Evolutionary conservation across 2,329 filamentous ascomycete species (phyloP).

Genomic region (Alternaria longipes): DNA sequence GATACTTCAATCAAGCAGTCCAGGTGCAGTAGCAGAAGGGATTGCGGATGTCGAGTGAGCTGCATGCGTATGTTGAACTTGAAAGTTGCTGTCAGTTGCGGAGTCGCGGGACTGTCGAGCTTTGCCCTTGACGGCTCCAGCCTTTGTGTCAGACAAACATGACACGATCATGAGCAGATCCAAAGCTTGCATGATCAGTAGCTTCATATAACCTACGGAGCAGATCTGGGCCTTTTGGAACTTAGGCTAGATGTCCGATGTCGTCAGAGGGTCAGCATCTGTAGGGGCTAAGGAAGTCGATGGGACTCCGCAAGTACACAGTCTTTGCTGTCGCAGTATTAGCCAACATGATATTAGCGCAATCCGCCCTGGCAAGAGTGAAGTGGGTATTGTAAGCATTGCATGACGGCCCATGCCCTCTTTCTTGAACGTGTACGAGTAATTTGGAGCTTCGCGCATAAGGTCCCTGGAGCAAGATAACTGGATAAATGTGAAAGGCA

Average conservation of each 20-base stretch:
- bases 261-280: constrained; percentile 14
- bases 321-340: constrained; percentile 6
- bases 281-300: neutral
- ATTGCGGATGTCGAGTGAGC: neutral
- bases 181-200: neutral
- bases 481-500: constrained; percentile 9
- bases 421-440: constrained; percentile 21
- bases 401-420: constrained; percentile 12
- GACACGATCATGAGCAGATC: constrained; percentile 15
- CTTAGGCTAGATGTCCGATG: constrained; percentile 11
- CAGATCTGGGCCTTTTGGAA: constrained; percentile 8
- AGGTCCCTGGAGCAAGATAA: constrained; percentile 7
- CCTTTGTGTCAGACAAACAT: constrained; percentile 9
- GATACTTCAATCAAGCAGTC: neutral
- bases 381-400: constrained; percentile 2
- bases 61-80: neutral
- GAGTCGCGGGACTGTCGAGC: neutral
- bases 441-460: constrained; percentile 13
- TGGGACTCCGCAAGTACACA: neutral
- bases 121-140: neutral
- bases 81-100: constrained; percentile 3
- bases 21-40: neutral
- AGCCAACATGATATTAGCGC: neutral
- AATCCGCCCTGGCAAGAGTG: constrained; percentile 7
- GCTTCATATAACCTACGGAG: neutral